Conservation (phyloP, 495 filamentous ascomycete species). For the Cenococcum geophilum region DNA sequence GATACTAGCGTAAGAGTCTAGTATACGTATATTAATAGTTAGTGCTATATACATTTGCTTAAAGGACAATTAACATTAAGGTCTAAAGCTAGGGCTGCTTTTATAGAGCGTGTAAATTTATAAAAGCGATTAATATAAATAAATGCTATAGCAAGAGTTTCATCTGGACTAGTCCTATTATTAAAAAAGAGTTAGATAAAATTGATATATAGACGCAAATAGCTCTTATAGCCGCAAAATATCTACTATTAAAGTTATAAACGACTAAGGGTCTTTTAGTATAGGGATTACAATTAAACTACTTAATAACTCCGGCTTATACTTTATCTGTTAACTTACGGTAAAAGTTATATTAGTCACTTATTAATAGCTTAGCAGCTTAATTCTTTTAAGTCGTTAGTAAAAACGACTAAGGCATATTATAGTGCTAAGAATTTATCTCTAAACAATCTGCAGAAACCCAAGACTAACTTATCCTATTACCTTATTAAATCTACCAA, state of each 20-base stretch:
- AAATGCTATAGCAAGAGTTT: constrained; percentile 43
- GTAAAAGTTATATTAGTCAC: not conserved
- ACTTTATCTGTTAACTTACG: not conserved
- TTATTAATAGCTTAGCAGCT: too few species aligned
- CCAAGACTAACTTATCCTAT: not conserved
- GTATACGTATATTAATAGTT: constrained; percentile 4
- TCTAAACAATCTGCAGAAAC: not conserved
- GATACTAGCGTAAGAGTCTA: constrained; percentile 42
- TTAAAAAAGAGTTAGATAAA: not conserved
- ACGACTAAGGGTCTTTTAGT: constrained; percentile 21
- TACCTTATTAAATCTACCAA: constrained; percentile 15
- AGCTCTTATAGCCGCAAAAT: constrained; percentile 38
- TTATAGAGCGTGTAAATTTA: constrained; percentile 35
- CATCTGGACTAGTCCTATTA: constrained; percentile 32
- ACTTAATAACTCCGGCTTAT: not conserved
- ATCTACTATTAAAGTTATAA: constrained; percentile 40
- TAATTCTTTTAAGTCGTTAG: too few species aligned
- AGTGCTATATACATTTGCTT: constrained; percentile 11
- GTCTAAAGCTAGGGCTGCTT: constrained; percentile 27
- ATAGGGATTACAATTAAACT: not conserved
- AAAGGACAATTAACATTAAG: constrained; percentile 23
- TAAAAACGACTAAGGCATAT: not conserved
- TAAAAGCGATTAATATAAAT: constrained; percentile 38
- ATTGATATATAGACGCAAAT: not conserved
- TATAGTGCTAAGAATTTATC: constrained; percentile 1